Evolutionary conservation across 2,329 filamentous ascomycete species (phyloP).

Genomic region (Teratosphaeria viscida): DNA sequence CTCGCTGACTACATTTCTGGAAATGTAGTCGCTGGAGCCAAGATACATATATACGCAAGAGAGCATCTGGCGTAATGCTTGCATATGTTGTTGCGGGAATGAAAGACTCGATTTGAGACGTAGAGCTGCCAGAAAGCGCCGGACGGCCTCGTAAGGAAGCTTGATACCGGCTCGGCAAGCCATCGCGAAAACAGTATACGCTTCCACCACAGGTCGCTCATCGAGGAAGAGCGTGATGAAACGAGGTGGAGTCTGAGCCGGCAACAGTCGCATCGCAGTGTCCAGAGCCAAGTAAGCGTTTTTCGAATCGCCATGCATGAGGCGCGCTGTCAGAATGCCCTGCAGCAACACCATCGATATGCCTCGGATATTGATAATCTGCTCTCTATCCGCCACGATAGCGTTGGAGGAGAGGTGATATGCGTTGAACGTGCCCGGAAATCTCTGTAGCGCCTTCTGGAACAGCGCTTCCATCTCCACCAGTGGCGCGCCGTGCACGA

Average conservation of each 20-base stretch:
- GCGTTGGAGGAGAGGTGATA: constrained; percentile 40
- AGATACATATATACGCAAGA: constrained; percentile 33
- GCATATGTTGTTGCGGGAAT: constrained; percentile 7
- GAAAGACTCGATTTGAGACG: constrained; percentile 10
- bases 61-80: constrained; percentile 28
- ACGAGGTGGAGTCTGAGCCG: constrained; percentile 30
- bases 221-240: constrained; percentile 37
- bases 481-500: constrained; percentile 30
- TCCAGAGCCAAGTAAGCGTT: constrained; percentile 42
- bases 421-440: constrained; percentile 36
- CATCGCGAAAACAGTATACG: constrained; percentile 38
- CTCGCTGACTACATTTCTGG: constrained; percentile 27
- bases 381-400: constrained; percentile 33
- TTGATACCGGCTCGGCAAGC: constrained; percentile 36
- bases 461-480: constrained; percentile 37
- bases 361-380: constrained; percentile 22
- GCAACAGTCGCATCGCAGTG: constrained; percentile 37
- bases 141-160: constrained; percentile 24
- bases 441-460: constrained; percentile 34
- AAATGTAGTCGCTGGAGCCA: constrained; percentile 28
- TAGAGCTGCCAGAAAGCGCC: constrained; percentile 25
- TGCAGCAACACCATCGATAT: constrained; percentile 36
- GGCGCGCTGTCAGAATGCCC: constrained; percentile 38
- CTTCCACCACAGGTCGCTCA: constrained; percentile 37
- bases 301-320: constrained; percentile 36